Evolutionary conservation across 1,139 yeast species (phyloP).

Genomic region (Lodderomyces elongisporus): DNA sequence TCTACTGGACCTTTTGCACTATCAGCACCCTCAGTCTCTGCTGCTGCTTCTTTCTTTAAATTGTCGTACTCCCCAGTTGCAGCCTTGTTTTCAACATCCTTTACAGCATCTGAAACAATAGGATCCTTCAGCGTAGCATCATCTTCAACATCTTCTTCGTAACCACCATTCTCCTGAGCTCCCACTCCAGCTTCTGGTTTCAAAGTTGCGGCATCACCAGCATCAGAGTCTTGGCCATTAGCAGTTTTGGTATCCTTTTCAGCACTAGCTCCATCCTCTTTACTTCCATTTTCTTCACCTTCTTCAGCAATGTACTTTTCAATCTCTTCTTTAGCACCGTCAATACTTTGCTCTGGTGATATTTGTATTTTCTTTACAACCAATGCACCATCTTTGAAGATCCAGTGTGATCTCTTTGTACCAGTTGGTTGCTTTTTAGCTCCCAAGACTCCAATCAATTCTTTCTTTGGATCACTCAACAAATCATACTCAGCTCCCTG

Average conservation of each 20-base stretch:
- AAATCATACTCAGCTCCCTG: constrained; percentile 69
- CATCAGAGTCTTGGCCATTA: constrained; percentile 1
- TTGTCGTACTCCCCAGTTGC: no score
- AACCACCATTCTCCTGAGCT: constrained; percentile 5
- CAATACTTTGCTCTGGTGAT: constrained; percentile 74
- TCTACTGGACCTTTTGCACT: background rate
- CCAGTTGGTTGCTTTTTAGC: constrained; percentile 80
- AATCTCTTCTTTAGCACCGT: constrained; percentile 55
- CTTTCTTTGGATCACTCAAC: constrained; percentile 68
- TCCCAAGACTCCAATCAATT: constrained; percentile 69
- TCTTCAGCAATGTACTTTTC: constrained; percentile 23
- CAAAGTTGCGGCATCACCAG: background rate
- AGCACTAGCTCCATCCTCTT: constrained; percentile 9
- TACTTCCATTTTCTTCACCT: constrained; percentile 5
- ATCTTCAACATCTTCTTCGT: constrained; percentile 1
- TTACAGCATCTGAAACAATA: no score
- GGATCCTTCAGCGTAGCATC: no score
- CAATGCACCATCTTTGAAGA: constrained; percentile 73
- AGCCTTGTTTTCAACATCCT: background rate
- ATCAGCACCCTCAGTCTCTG: background rate
- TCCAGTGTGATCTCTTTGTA: constrained; percentile 83
- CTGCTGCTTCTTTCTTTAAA: background rate
- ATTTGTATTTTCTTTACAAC: constrained; percentile 60
- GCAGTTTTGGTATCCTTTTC: constrained; percentile 7
- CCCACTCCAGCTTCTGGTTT: constrained; percentile 3